Evolutionary conservation across 2,329 filamentous ascomycete genomes (phyloP).

Genomic region (Bipolaris cookei): DNA sequence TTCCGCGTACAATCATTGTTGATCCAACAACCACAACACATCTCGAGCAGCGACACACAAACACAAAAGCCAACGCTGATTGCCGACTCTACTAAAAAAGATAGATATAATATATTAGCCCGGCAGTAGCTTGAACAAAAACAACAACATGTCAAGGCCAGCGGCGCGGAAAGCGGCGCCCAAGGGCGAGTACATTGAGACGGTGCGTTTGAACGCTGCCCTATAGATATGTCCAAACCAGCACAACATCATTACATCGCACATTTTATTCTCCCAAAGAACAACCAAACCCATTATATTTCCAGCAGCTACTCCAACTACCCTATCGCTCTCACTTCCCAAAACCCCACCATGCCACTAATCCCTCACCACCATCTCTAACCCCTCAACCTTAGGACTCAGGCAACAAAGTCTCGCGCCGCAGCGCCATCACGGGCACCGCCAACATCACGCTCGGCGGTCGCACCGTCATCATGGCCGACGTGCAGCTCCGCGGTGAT

Average conservation of each 20-base stretch:
- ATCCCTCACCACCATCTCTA: neutral
- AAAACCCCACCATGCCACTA: neutral
- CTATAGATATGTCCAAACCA: neutral
- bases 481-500: conserved; percentile 92
- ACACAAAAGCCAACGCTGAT: neutral
- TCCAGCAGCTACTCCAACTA: too few relatives aligned
- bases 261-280: neutral
- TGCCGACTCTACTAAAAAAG: neutral
- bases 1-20: conserved; percentile 2
- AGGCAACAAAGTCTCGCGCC: conserved; percentile 96
- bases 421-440: conserved; percentile 88
- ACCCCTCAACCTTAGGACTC: conserved; percentile 70
- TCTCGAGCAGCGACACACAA: neutral
- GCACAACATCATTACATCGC: neutral
- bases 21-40: neutral
- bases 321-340: neutral
- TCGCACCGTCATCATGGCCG: conserved; percentile 90
- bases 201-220: conserved; percentile 63
- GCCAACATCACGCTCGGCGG: conserved; percentile 98
- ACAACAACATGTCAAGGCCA: conserved; percentile 49
- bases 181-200: conserved; percentile 97
- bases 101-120: neutral
- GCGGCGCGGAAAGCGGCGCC: conserved; percentile 62
- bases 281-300: too few relatives aligned
- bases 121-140: neutral